Base-by-base conservation (phyloP, 257 asterid genomes). In the Solanum peruvianum region DNA sequence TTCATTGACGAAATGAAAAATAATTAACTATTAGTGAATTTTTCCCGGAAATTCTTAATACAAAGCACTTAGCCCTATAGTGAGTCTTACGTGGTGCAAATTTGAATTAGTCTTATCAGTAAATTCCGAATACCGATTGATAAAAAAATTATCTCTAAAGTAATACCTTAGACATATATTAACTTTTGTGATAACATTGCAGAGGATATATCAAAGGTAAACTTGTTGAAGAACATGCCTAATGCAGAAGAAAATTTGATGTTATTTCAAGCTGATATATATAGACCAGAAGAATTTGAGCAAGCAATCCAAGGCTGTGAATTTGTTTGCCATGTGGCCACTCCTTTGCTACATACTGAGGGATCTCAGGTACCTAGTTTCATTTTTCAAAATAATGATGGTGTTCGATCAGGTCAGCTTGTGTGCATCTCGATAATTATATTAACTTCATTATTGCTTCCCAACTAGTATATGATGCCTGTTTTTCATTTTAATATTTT, bases 191-290 rank as follows among this genome's bases (percentile, higher is more conserved):
- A 45, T 80, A 8, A 80, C 20, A 47, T 80, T 77, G 82, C 87
- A 91, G 92, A 83, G 47, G 93, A 91, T 6, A 42, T 67, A 39
- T 33, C 80, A 10, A 89, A 91, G 60, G 87, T 86, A 6, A 84
- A 72, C 39, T 83, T 89, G 80, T 86, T 91, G 64, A 89, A 87
- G 80, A 86, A 82, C 12, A 87, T 91, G 7, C 90, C 90, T 18
- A 70, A 64, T 62, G 90, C 88, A 20, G 91, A 82, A 9, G 64
- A 66, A 21, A 88, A 87, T 41, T 47, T 90, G 64, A 84, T 85
- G 86, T 45, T 91, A 56, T 91, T 87, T 66, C 52, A 90, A 83
- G 92, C 89, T 33, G 90, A 88, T 83, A 29, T 91, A 2, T 90
- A 90, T 67, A 87, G 85, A 25, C 89, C 93, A 9, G 87, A 82